Percentiles rank a stretch among this genome's conserved stretches.
Conservation (phyloP, 2,329 filamentous ascomycete species). For the Lasiodiplodia citricola region DNA sequence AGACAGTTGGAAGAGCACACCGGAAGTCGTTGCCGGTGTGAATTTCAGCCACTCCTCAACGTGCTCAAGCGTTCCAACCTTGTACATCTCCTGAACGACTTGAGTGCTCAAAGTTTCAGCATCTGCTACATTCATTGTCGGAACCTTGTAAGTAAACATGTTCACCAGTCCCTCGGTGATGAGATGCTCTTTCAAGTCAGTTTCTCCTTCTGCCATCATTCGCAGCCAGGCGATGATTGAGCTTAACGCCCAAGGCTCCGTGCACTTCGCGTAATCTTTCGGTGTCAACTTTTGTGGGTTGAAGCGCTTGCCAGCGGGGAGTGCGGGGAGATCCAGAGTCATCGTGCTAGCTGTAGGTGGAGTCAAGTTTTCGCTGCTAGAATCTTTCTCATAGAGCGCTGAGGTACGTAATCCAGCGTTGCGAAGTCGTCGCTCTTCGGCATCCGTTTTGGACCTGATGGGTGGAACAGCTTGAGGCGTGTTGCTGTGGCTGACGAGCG, state of each 20-base stretch:
- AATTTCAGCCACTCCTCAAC: slow-evolving; percentile 99
- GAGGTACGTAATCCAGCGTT: slow-evolving; percentile 45
- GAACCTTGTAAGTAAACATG: slow-evolving; percentile 91
- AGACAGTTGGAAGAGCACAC: slow-evolving; percentile 91
- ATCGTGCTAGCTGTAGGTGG: slow-evolving; percentile 54
- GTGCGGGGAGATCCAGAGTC: slow-evolving; percentile 80
- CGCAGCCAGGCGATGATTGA: slow-evolving; percentile 86
- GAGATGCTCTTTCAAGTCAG: slow-evolving; percentile 81
- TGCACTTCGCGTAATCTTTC: slow-evolving; percentile 81
- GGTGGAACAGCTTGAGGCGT: slow-evolving; percentile 80
- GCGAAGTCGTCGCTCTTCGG: slow-evolving; percentile 64
- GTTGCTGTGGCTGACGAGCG: slow-evolving; percentile 79
- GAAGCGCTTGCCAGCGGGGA: slow-evolving; percentile 82
- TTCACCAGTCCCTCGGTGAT: slow-evolving; percentile 87
- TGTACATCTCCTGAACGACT: slow-evolving; percentile 81
- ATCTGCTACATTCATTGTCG: slow-evolving; percentile 98
- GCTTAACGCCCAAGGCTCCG: slow-evolving; percentile 91
- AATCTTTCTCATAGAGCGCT: slow-evolving; percentile 44
- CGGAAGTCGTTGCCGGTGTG: slow-evolving; percentile 77
- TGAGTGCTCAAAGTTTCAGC: slow-evolving; percentile 82
- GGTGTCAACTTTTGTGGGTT: slow-evolving; percentile 81
- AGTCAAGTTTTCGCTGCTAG: slow-evolving; percentile 62
- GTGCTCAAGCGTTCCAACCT: slow-evolving; percentile 75
- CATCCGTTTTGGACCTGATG: slow-evolving; percentile 93
- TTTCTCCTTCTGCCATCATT: slow-evolving; percentile 87